Evolutionary conservation across 139 green algal genomes (phyloP), one percentile per base, ranked within the genome.

Genomic region (Spirogloea muscicola): DNA sequence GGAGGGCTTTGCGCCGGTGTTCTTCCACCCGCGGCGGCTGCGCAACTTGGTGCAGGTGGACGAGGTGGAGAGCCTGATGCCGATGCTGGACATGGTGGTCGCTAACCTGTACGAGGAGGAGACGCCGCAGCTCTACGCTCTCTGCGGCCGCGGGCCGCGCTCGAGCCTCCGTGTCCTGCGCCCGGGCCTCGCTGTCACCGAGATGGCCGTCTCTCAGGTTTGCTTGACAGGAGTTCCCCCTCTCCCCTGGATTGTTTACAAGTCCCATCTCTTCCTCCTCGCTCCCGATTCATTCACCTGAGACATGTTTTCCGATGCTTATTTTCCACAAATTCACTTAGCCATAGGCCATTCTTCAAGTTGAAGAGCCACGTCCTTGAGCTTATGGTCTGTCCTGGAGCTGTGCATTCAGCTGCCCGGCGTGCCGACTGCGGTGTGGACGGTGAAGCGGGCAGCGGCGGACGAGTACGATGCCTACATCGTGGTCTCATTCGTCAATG

Each of bases 391-490:
- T n/a, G n/a, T n/a, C n/a, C n/a, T n/a, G n/a, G n/a, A n/a, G n/a
- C n/a, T n/a, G n/a, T n/a, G n/a, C n/a, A n/a, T n/a, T n/a, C n/a
- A n/a, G 13, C 84, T 98, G 64, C 92, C 95, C 0, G 93, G 91
- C 38, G 84, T 86, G 27, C 93, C 94, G 58, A 97, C 84, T 4
- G 91, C 86, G 31, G 89, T 98, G 6, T 98, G 90, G 86, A 97
- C 93, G 7, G 70, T 96, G 27, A 84, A 85, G 37, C 82, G 84
- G 27, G 74, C 63, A 38, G 63, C 72, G 2, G 70, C 55, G 16
- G 91, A 97, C 64, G 89, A 94, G 49, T 94, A 88, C 68, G 94
- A 98, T 72, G 84, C 86, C 3, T 97, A 92, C 89, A 98, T 99
- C 65, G 86, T 99, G 9, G 93, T 98, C 49, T 95, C 89, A 21